Evolutionary conservation across 1,284 basidiomycete genomes (phyloP).

Genomic region (Irpex sp.): DNA sequence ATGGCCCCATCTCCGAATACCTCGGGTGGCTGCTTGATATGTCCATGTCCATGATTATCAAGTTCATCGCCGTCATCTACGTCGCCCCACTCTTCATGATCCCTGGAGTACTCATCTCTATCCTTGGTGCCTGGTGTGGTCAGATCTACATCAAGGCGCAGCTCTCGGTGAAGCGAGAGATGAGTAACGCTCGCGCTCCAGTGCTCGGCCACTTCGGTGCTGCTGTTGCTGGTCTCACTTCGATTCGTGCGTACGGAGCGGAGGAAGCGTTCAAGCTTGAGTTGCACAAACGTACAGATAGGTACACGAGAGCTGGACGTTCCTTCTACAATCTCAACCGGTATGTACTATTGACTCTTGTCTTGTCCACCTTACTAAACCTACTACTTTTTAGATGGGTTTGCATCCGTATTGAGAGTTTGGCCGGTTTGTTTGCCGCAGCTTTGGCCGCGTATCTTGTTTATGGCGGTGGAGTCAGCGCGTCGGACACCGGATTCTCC

Average conservation of each 20-base stretch:
- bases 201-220: slow-evolving; percentile 69
- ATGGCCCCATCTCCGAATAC: slow-evolving; percentile 24
- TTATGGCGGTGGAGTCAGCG: slow-evolving; percentile 30
- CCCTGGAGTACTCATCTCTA: slow-evolving; percentile 37
- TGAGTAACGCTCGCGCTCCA: slow-evolving; percentile 66
- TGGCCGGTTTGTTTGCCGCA: slow-evolving; percentile 49
- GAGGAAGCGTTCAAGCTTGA: slow-evolving; percentile 43
- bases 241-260: slow-evolving; percentile 59
- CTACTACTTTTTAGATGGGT: slow-evolving; percentile 41
- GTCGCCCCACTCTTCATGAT: slow-evolving; percentile 41
- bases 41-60: slow-evolving; percentile 33
- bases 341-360: slow-evolving; percentile 26
- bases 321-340: slow-evolving; percentile 54
- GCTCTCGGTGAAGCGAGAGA: slow-evolving; percentile 73
- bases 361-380: background rate
- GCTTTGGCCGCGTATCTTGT: slow-evolving; percentile 51
- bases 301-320: slow-evolving; percentile 41
- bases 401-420: slow-evolving; percentile 46
- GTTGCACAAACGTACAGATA: slow-evolving; percentile 43
- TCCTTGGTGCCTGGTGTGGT: slow-evolving; percentile 43
- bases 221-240: slow-evolving; percentile 61
- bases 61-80: slow-evolving; percentile 39
- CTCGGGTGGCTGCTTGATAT: slow-evolving; percentile 26
- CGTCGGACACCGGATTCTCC: slow-evolving; percentile 47
- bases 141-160: slow-evolving; percentile 68